Percentiles rank a stretch among this genome's conserved stretches.
Evolutionary conservation across 345 rosid genomes (phyloP).

Genomic region (Chamaenerion angustifolium): DNA sequence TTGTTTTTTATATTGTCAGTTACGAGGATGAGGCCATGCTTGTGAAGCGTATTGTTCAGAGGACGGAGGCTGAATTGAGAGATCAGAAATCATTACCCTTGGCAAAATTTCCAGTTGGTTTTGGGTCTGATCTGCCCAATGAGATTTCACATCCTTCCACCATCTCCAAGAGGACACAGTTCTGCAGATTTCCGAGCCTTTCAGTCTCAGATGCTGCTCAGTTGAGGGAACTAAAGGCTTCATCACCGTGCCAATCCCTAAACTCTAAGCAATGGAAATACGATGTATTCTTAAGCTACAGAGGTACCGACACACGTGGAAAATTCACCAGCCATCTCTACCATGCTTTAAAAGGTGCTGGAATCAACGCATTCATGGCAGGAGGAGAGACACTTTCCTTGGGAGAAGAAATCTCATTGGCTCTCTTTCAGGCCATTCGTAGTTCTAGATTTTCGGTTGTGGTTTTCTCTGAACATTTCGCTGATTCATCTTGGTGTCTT

Average conservation of each 20-base stretch:
- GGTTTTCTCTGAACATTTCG: conserved; percentile 6
- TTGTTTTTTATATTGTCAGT: not conserved
- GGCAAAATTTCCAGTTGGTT: too few relatives aligned
- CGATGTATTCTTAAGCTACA: conserved; percentile 7
- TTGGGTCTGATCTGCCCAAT: too few relatives aligned
- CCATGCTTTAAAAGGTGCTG: not conserved
- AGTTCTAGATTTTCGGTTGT: not conserved
- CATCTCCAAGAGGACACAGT: too few relatives aligned
- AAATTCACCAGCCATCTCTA: conserved; percentile 8
- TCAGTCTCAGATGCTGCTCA: too few relatives aligned
- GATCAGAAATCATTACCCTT: too few relatives aligned
- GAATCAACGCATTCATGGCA: not conserved
- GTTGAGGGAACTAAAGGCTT: too few relatives aligned
- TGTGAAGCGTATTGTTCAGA: not conserved
- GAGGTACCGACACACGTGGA: conserved; percentile 5
- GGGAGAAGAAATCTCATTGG: not conserved
- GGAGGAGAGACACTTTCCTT: not conserved
- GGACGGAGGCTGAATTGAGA: too few relatives aligned
- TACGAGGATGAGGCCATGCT: not conserved
- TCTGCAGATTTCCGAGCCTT: too few relatives aligned
- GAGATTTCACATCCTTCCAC: too few relatives aligned
- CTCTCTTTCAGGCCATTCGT: not conserved
- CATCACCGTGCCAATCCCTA: too few relatives aligned
- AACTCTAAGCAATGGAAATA: too few relatives aligned
- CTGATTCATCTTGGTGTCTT: conserved; percentile 1